Evolutionary conservation across 345 rosid species (phyloP), one percentile per base, ranked within the genome.

Genomic region (Pugionium cornutum): DNA sequence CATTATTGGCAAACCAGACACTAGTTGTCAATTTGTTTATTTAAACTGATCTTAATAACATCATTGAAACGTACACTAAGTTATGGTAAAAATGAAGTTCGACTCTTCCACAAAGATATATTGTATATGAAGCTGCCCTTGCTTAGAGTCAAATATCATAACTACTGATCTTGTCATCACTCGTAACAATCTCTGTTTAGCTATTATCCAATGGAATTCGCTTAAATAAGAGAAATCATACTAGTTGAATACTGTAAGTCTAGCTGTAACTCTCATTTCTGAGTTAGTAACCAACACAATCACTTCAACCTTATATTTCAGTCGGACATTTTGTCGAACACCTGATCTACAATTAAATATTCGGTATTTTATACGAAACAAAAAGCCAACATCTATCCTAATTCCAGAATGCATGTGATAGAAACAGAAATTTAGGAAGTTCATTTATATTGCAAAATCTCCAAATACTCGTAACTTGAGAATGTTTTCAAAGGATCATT

Each of bases 361-460:
- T 51, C 32, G 34, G 34, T 49, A 29, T 1, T 28, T 48, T 0
- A 1, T 28, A 1, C 9, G 34, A 49, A 28, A 28, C 11, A 6
- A 2, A 28, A 8, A 5, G 30, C 9, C 9, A 18, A 18, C n/a
- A 7, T 7, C 26, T 3, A 27, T 7, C 27, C 10, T 47, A 10
- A 46, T 25, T 6, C 9, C 18, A 18, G 18, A 18, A 18, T 18
- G 18, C 18, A 18, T 18, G 18, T 18, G 53, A 66, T n/a, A 76
- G 69, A 32, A 78, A 81, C 64, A 18, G 18, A 18, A 18, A 18
- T 18, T 18, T 18, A 18, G 18, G 0, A 18, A 18, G 18, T 0
- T 18, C 18, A 18, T 18, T 18, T 18, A 18, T 18, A 18, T 18
- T 18, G 18, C 18, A 18, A 18, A 18, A 18, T 18, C 18, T 18